These are phyloP conservation scores for Cenchrus purpureus DNA, from an alignment of 176 grass and related monocot species.

Conservation along the genomic window DNA sequence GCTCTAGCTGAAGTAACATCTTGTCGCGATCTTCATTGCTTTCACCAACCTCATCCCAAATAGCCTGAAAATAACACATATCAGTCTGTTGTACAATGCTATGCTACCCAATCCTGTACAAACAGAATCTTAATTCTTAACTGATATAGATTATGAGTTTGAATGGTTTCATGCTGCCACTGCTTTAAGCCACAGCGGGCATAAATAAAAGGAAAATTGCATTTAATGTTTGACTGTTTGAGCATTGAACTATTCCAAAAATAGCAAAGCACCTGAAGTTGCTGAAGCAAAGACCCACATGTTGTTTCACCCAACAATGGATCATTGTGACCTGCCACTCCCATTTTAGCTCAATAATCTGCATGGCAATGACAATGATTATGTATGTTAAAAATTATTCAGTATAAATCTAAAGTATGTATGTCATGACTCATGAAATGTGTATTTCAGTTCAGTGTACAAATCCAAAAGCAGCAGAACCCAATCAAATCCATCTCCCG, in stretches of 20 bases:
- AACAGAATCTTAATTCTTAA: conserved; percentile 12
- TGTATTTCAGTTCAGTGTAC: neutral
- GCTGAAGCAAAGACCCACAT: conserved; percentile 84
- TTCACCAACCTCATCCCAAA: conserved; percentile 98
- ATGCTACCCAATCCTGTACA: conserved; percentile 1
- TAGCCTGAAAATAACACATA: conserved; percentile 66
- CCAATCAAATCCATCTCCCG: neutral
- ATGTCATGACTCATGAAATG: conserved; percentile 13
- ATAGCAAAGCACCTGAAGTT: conserved; percentile 69
- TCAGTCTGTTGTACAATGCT: conserved; percentile 24
- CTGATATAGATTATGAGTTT: conserved; percentile 19
- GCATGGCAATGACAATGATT: conserved; percentile 27
- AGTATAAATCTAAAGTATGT: neutral
- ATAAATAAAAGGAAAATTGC: neutral
- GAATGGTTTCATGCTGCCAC: conserved; percentile 7
- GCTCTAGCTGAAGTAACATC: conserved; percentile 87
- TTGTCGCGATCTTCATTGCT: conserved; percentile 83
- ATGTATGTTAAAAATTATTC: conserved; percentile 12
- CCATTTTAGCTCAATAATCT: conserved; percentile 74
- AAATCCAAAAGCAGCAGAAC: neutral
- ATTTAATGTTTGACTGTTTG: neutral
- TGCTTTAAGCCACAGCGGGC: conserved; percentile 5
- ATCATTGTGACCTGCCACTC: conserved; percentile 59
- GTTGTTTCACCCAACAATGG: conserved; percentile 75
- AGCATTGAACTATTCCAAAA: neutral